Conservation (phyloP, 768 basidiomycete genomes). For the Lactarius sanguifluus region DNA sequence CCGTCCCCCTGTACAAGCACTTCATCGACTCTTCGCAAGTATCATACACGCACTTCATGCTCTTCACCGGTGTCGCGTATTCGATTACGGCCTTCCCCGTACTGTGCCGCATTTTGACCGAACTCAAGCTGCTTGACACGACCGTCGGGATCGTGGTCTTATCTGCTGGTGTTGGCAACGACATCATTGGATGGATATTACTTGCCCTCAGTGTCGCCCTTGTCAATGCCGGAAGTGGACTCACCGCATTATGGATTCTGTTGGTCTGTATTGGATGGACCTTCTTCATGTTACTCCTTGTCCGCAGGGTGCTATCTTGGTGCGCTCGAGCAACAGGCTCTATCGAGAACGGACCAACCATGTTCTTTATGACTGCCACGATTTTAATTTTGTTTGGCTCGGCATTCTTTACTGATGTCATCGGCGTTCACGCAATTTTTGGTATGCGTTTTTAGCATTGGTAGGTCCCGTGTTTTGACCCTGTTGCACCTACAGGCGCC, state of each 20-base stretch:
- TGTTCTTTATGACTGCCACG: conserved; percentile 85
- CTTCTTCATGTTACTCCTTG: conserved; percentile 68
- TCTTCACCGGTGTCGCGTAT: conserved; percentile 91
- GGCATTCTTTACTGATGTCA: conserved; percentile 91
- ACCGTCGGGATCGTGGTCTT: conserved; percentile 91
- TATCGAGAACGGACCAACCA: conserved; percentile 76
- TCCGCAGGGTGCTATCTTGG: conserved; percentile 62
- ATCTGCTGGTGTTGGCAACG: conserved; percentile 88
- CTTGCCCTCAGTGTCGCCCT: conserved; percentile 90
- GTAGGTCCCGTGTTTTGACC: neutral
- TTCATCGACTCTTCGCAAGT: conserved; percentile 63
- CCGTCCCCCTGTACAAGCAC: conserved; percentile 66
- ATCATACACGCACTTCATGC: conserved; percentile 86
- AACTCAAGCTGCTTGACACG: conserved; percentile 88
- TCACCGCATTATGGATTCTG: conserved; percentile 84
- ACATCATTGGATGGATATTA: conserved; percentile 75
- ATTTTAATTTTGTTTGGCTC: conserved; percentile 80
- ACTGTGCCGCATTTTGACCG: conserved; percentile 83
- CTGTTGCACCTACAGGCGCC: conserved; percentile 49
- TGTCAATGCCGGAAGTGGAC: conserved; percentile 81
- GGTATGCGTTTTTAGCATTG: conserved; percentile 42
- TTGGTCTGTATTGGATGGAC: conserved; percentile 80
- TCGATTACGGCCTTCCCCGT: conserved; percentile 88
- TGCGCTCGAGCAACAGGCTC: conserved; percentile 78
- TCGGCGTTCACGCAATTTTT: conserved; percentile 91